phyloP scores from a whole-genome alignment of 148 eudicot species.

The Amaranthus hypochondriacus region DNA sequence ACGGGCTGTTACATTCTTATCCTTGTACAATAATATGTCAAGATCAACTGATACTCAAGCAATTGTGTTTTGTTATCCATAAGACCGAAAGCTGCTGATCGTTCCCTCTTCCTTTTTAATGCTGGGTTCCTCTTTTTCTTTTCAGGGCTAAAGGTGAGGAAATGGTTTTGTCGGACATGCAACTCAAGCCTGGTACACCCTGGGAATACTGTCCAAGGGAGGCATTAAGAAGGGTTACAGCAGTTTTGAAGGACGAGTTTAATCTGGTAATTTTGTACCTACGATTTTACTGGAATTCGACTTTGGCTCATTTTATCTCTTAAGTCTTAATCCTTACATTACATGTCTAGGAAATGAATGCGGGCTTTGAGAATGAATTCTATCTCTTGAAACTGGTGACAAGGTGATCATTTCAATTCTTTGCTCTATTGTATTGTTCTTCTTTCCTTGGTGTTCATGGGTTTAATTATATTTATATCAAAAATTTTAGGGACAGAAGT shows the following conservation, averaged over 20 bases:
- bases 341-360: slow-evolving; percentile 68
- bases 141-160: slow-evolving; percentile 71
- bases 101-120: neutral
- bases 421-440: slow-evolving; percentile 10
- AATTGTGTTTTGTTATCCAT: neutral
- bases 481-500: slow-evolving; percentile 58
- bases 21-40: neutral
- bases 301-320: slow-evolving; percentile 6
- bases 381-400: slow-evolving; percentile 56
- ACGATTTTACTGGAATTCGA: neutral
- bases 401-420: slow-evolving; percentile 36
- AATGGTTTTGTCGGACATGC: slow-evolving; percentile 97
- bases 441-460: neutral
- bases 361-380: slow-evolving; percentile 94
- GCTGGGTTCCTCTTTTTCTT: slow-evolving; percentile 11
- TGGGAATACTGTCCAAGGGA: slow-evolving; percentile 99
- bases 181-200: slow-evolving; percentile 69
- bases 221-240: slow-evolving; percentile 58
- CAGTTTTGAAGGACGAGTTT: slow-evolving; percentile 82
- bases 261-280: slow-evolving; percentile 54
- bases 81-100: neutral
- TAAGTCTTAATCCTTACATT: slow-evolving; percentile 19
- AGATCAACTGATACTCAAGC: neutral
- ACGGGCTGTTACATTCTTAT: too few relatives aligned
- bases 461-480: slow-evolving; percentile 9